Conservation (phyloP, 2,329 filamentous ascomycete species). For the Alternaria alternata region DNA sequence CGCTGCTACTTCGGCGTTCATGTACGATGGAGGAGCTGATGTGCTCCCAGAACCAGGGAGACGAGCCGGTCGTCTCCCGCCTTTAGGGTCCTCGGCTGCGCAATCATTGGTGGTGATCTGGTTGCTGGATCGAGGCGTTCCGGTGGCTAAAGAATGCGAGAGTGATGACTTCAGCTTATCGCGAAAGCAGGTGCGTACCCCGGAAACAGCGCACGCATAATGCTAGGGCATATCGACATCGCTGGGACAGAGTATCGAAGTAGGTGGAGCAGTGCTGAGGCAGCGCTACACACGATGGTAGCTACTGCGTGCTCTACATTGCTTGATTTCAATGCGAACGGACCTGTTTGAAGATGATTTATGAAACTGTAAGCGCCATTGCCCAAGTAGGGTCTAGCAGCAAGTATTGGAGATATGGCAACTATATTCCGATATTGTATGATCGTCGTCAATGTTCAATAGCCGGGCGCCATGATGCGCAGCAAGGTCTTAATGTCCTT, state of each 20-base stretch:
- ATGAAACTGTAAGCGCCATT: constrained; percentile 2
- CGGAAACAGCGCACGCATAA: constrained; percentile 4
- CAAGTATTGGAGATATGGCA: constrained; percentile 24
- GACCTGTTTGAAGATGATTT: constrained; percentile 1
- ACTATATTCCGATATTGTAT: constrained; percentile 22
- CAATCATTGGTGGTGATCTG: constrained; percentile 19
- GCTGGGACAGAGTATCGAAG: constrained; percentile 9
- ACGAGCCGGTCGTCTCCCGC: constrained; percentile 32
- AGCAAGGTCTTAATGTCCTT: constrained; percentile 15
- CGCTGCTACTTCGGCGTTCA: constrained; percentile 12
- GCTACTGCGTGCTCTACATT: constrained; percentile 3
- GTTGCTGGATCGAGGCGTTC: constrained; percentile 13
- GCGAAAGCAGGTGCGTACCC: constrained; percentile 11
- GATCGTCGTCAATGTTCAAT: constrained; percentile 25
- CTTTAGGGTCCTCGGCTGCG: constrained; percentile 18
- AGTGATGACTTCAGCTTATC: constrained; percentile 15
- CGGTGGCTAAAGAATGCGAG: constrained; percentile 12
- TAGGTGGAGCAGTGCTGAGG: constrained; percentile 11
- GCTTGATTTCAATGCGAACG: constrained; percentile 6
- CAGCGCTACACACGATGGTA: constrained; percentile 10
- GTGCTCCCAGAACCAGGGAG: constrained; percentile 27
- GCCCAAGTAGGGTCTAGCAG: constrained; percentile 5
- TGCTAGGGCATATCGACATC: constrained; percentile 1
- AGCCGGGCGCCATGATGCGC: constrained; percentile 18
- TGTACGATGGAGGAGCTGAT: constrained; percentile 11